Conservation (phyloP, 2,329 filamentous ascomycete genomes). For the Calcarisporium arbuscula region DNA sequence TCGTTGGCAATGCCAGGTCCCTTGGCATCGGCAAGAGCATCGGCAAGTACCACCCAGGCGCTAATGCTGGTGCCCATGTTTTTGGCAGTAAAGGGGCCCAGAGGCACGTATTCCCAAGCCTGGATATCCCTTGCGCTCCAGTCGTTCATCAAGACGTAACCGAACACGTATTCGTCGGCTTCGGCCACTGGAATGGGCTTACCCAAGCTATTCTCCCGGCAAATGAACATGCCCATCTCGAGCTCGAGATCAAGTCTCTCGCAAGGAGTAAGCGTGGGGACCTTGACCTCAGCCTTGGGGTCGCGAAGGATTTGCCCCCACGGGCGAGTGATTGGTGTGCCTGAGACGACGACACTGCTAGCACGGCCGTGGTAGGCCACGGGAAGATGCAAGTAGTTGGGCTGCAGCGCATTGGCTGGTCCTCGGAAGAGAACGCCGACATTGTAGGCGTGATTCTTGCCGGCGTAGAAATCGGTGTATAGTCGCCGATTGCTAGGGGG, state of each 20-base stretch:
- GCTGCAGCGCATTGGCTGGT: conserved; percentile 65
- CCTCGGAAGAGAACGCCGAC: conserved; percentile 69
- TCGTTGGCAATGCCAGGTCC: conserved; percentile 24
- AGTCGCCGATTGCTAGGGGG: conserved; percentile 73
- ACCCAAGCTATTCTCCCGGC: conserved; percentile 60
- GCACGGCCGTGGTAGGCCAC: conserved; percentile 78
- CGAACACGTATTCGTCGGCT: conserved; percentile 68
- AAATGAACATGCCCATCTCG: conserved; percentile 71
- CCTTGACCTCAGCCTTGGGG: conserved; percentile 44
- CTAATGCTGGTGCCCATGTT: conserved; percentile 54
- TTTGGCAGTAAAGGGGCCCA: conserved; percentile 59
- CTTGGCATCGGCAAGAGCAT: conserved; percentile 39
- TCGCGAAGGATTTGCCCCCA: conserved; percentile 62
- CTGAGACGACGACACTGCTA: conserved; percentile 68
- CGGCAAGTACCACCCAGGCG: conserved; percentile 56
- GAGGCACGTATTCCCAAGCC: conserved; percentile 52
- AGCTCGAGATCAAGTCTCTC: conserved; percentile 68
- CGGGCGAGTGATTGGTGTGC: conserved; percentile 65
- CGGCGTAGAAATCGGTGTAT: conserved; percentile 82
- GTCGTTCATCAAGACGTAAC: conserved; percentile 59
- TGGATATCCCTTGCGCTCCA: conserved; percentile 60
- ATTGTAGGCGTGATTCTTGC: conserved; percentile 67
- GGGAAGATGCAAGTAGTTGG: conserved; percentile 75
- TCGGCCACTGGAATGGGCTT: conserved; percentile 56
- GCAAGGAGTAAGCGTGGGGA: conserved; percentile 52